phyloP scores from a whole-genome alignment of 139 green algal genomes.

The Tetratostichococcus sp. region DNA sequence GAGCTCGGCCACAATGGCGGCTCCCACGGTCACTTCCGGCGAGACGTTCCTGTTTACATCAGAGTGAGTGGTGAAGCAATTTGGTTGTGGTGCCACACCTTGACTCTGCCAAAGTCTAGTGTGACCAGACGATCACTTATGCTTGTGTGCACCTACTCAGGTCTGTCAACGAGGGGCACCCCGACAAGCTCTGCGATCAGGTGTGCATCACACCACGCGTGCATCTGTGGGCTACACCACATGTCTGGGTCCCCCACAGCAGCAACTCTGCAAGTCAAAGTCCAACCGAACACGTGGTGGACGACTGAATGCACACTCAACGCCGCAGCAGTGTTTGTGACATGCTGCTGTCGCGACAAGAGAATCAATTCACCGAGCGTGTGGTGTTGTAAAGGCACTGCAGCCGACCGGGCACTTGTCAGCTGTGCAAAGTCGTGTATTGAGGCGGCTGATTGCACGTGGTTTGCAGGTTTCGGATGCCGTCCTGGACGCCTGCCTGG shows the following conservation, averaged over 20 bases:
- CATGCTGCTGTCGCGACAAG: too few species aligned
- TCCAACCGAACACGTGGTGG: background rate
- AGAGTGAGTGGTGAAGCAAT: conserved; percentile 44
- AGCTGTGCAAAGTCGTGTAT: background rate
- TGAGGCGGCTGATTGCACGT: background rate
- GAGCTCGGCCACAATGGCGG: background rate
- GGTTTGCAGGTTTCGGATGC: conserved; percentile 91
- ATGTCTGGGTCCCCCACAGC: too few species aligned
- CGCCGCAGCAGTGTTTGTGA: too few species aligned
- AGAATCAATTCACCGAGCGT: too few species aligned
- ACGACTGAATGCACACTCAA: background rate
- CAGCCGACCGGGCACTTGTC: too few species aligned
- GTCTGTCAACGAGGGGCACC: conserved; percentile 91
- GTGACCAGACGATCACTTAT: background rate
- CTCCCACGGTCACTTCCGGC: background rate
- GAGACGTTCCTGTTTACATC: conserved; percentile 94
- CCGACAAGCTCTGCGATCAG: conserved; percentile 93
- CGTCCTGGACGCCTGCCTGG: conserved; percentile 96
- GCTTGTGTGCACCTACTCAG: conserved; percentile 9
- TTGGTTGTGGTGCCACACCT: too few species aligned
- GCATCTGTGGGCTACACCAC: too few species aligned
- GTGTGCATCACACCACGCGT: conserved; percentile 18
- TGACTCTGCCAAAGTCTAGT: background rate
- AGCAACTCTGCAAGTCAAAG: too few species aligned
- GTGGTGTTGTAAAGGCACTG: too few species aligned